Evolutionary conservation across 768 basidiomycete species (phyloP).

Genomic region (Albatrellus ellisii): DNA sequence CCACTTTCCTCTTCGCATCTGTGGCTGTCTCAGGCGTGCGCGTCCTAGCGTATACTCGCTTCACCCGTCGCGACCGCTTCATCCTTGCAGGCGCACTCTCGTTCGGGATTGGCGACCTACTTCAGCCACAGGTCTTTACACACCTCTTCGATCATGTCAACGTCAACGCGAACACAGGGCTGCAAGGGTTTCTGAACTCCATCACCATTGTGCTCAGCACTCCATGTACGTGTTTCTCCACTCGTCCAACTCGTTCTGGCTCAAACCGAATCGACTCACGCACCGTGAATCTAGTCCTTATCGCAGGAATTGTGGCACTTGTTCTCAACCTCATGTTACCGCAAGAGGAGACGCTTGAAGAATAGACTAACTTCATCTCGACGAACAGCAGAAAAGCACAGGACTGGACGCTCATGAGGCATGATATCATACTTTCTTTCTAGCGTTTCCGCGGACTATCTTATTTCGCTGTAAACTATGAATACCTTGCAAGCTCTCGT

Average conservation of each 20-base stretch:
- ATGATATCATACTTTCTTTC: too few relatives aligned
- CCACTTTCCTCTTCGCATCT: constrained; percentile 74
- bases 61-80: constrained; percentile 54
- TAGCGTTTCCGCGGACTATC: too few relatives aligned
- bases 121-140: constrained; percentile 51
- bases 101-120: constrained; percentile 59
- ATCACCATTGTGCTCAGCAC: constrained; percentile 74
- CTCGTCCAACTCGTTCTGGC: not conserved
- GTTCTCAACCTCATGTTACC: constrained; percentile 36
- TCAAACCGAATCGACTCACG: not conserved
- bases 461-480: too few relatives aligned
- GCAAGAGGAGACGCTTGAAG: constrained; percentile 15
- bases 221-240: constrained; percentile 44
- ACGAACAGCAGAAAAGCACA: too few relatives aligned
- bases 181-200: constrained; percentile 60
- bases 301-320: constrained; percentile 28
- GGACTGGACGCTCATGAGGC: too few relatives aligned
- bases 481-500: too few relatives aligned
- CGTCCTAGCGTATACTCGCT: constrained; percentile 47
- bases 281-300: constrained; percentile 22
- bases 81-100: constrained; percentile 56
- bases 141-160: constrained; percentile 57
- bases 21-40: constrained; percentile 61
- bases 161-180: constrained; percentile 34
- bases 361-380: too few relatives aligned